A percentile compares a stretch with the other conserved stretches of the same genome.
Conservation (phyloP, 2,329 filamentous ascomycete genomes). For the Cladobotryum mycophilum region DNA sequence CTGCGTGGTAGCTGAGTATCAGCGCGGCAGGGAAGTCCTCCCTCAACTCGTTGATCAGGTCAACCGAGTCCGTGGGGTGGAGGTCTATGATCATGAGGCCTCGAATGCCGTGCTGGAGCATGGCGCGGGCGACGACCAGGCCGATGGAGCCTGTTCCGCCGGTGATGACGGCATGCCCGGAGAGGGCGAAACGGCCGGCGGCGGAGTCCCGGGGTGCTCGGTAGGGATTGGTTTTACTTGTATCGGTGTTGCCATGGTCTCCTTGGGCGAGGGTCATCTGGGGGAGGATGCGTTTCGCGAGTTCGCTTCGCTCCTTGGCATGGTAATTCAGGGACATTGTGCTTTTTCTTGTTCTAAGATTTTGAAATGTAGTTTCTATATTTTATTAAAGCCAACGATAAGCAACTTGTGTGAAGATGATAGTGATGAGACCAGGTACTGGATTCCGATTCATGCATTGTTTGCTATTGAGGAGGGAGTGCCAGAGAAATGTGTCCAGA, state of each 20-base stretch:
- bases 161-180: constrained; percentile 32
- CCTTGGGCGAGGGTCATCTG: constrained; percentile 20
- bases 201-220: constrained; percentile 10
- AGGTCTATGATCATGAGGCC: constrained; percentile 58
- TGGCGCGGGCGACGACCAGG: constrained; percentile 50
- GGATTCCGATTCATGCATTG: too few species aligned
- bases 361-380: too few species aligned
- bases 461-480: too few species aligned
- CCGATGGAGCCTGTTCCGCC: constrained; percentile 39
- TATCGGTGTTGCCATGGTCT: background rate
- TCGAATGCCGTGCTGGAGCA: constrained; percentile 61
- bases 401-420: too few species aligned
- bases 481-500: too few species aligned
- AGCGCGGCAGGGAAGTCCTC: constrained; percentile 15
- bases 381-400: background rate
- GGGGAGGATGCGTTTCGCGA: constrained; percentile 20
- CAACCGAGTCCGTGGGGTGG: constrained; percentile 34
- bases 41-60: constrained; percentile 7
- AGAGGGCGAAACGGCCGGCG: constrained; percentile 25
- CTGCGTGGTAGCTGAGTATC: constrained; percentile 11
- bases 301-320: constrained; percentile 14
- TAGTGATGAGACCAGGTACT: too few species aligned
- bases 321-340: background rate
- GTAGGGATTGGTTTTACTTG: background rate
- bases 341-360: background rate